A percentile compares a stretch with the other conserved stretches of the same genome.
phyloP scores from a whole-genome alignment of 2,329 filamentous ascomycete genomes.

The Fusarium neocosmosporiellum region DNA sequence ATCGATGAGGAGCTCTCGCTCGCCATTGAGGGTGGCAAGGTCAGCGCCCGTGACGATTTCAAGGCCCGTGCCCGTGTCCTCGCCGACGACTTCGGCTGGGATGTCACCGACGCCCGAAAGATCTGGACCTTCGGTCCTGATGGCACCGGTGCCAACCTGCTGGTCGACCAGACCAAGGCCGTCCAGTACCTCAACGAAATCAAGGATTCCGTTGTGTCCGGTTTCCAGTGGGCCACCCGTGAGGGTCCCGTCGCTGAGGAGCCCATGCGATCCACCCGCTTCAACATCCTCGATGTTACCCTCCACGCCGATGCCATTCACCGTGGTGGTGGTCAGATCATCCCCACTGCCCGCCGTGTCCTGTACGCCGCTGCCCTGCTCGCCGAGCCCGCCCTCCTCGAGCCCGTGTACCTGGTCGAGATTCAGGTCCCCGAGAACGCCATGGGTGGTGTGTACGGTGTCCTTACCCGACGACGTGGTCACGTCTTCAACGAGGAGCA shows the following conservation, averaged over 20 bases:
- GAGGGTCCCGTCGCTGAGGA: constrained; percentile 98
- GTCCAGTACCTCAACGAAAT: constrained; percentile 99
- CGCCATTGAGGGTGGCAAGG: constrained; percentile 92
- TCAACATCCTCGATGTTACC: constrained; percentile 99
- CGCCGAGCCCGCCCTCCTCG: constrained; percentile 89
- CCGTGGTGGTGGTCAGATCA: constrained; percentile 99
- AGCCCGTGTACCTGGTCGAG: constrained; percentile 99
- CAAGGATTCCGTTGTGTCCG: constrained; percentile 99
- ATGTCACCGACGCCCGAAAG: constrained; percentile 99
- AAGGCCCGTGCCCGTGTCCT: constrained; percentile 97
- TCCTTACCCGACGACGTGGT: constrained; percentile 96
- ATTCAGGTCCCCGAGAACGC: constrained; percentile 98
- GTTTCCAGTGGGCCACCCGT: constrained; percentile 99
- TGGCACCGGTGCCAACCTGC: constrained; percentile 96
- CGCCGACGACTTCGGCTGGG: constrained; percentile 98
- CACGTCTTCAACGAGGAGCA: constrained; percentile 99
- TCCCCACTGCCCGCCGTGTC: constrained; percentile 97
- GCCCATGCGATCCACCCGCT: constrained; percentile 96
- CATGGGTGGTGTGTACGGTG: constrained; percentile 99
- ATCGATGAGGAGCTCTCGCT: constrained; percentile 90
- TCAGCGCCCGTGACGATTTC: constrained; percentile 96
- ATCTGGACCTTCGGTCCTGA: constrained; percentile 99
- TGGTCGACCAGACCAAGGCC: constrained; percentile 99
- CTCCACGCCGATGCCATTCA: constrained; percentile 99
- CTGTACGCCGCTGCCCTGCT: constrained; percentile 93